Conservation (phyloP, 2,329 filamentous ascomycete genomes). For the Aureobasidium melanogenum region DNA sequence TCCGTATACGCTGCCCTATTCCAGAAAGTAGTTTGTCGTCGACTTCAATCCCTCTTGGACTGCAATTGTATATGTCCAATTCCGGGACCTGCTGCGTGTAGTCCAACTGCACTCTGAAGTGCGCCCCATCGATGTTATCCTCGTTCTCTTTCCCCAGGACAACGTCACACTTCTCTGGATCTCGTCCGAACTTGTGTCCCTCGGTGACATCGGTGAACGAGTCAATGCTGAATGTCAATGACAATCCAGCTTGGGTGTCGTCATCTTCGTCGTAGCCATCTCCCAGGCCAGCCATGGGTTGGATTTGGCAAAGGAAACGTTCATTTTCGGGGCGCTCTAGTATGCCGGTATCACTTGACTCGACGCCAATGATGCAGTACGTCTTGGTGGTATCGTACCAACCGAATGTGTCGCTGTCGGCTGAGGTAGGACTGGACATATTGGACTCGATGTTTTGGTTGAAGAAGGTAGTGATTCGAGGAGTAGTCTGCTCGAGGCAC, state of each 20-base stretch:
- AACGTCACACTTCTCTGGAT: neutral
- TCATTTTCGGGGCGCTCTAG: neutral
- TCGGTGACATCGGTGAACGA: neutral
- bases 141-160: neutral
- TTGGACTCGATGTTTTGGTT: neutral
- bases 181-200: conserved; percentile 2
- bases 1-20: neutral
- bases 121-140: neutral
- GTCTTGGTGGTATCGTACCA: conserved; percentile 7
- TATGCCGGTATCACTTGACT: neutral
- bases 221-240: neutral
- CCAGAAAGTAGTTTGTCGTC: neutral
- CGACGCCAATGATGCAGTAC: conserved; percentile 6
- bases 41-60: neutral
- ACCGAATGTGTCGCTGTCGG: neutral
- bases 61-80: conserved; percentile 1
- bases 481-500: neutral
- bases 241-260: neutral
- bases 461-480: neutral
- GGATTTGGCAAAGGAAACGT: neutral
- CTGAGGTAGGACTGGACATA: neutral
- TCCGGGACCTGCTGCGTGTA: neutral
- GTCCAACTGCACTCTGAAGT: conserved; percentile 4
- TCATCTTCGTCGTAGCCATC: conserved; percentile 3
- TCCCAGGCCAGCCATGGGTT: neutral